Conservation (phyloP, 805 yeast species). For the Yamadazyma philogaea region DNA sequence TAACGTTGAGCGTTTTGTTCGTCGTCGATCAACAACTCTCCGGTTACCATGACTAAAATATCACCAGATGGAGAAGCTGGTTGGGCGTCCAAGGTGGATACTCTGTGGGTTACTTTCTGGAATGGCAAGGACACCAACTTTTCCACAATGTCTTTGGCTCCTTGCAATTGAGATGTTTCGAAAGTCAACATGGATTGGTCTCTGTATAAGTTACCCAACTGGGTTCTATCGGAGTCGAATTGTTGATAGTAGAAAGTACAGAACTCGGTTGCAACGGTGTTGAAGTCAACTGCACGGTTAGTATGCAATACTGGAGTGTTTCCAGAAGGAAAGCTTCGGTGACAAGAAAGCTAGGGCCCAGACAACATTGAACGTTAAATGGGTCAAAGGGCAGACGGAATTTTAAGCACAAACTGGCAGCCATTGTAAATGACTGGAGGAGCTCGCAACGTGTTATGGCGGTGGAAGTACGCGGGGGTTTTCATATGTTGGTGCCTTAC, state of each 20-base stretch:
- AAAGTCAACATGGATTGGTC: constrained; percentile 97
- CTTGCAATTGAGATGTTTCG: constrained; percentile 92
- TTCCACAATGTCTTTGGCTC: constrained; percentile 89
- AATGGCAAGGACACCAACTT: constrained; percentile 87
- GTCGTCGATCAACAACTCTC: constrained; percentile 88
- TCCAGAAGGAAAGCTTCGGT: neutral
- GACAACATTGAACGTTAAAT: no score
- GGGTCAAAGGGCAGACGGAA: no score
- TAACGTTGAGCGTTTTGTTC: constrained; percentile 95
- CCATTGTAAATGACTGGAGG: no score
- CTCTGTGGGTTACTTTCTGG: constrained; percentile 88
- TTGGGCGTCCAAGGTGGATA: constrained; percentile 95
- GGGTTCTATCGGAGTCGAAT: constrained; percentile 89
- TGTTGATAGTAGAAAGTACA: constrained; percentile 93
- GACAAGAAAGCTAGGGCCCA: neutral
- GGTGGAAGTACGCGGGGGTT: no score
- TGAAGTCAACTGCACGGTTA: constrained; percentile 36
- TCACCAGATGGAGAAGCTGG: constrained; percentile 93
- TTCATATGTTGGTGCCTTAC: neutral
- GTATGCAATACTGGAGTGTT: neutral
- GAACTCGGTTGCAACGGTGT: constrained; percentile 66
- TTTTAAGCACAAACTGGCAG: no score
- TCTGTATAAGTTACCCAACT: constrained; percentile 90
- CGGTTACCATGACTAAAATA: constrained; percentile 96
- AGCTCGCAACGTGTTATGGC: no score